These are phyloP conservation scores for Scenedesmus sp. DNA, from an alignment of 163 green algal species.

Conservation along the genomic window DNA sequence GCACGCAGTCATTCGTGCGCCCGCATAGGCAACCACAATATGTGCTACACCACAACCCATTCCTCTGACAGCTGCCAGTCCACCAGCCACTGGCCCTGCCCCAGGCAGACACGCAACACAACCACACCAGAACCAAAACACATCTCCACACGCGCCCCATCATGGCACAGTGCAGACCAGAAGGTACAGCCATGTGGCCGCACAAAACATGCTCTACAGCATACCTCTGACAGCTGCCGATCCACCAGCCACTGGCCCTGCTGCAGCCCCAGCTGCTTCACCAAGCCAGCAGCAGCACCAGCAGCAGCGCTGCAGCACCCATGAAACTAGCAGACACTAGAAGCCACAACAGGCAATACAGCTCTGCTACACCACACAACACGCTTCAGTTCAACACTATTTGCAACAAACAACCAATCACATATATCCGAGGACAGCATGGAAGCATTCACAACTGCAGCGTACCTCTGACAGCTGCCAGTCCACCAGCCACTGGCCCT, in stretches of 20 bases:
- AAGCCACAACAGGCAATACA: neutral
- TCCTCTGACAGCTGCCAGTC: conserved; percentile 63
- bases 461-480: conserved; percentile 63
- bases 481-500: conserved; percentile 61
- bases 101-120: conserved; percentile 15
- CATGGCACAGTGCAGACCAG: neutral
- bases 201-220: neutral
- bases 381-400: neutral
- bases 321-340: too few species aligned
- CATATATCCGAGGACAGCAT: neutral
- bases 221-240: conserved; percentile 62
- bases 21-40: too few species aligned
- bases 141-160: too few species aligned
- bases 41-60: neutral
- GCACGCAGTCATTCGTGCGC: too few species aligned
- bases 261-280: conserved; percentile 28
- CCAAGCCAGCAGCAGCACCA: conserved; percentile 11
- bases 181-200: neutral
- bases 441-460: too few species aligned
- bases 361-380: neutral
- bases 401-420: neutral
- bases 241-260: conserved; percentile 61
- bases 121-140: neutral
- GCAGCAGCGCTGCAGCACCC: neutral
- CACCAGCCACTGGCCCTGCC: conserved; percentile 59